phyloP scores from a whole-genome alignment of 2,329 filamentous ascomycete species.

The Phaeophleospora eucalypticola region DNA sequence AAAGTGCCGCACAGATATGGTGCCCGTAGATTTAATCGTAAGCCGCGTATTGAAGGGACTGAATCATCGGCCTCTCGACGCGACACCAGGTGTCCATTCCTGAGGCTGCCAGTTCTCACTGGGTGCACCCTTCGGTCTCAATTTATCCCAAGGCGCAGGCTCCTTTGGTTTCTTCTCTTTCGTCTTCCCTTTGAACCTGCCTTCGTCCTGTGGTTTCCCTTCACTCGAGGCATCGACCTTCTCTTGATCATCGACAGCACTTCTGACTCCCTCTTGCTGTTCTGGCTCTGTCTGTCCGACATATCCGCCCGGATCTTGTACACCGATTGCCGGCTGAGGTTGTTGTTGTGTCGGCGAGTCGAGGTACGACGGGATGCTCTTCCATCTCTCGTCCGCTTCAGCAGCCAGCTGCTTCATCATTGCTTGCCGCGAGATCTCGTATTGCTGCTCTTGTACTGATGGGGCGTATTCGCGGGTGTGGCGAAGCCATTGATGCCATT shows the following conservation, averaged over 20 bases:
- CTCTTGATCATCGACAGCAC: slow-evolving; percentile 29
- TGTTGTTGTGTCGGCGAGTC: slow-evolving; percentile 52
- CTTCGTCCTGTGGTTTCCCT: slow-evolving; percentile 30
- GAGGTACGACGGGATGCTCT: slow-evolving; percentile 54
- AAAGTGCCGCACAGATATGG: too few relatives aligned
- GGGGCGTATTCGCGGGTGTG: slow-evolving; percentile 56
- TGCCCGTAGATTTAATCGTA: too few relatives aligned
- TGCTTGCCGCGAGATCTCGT: slow-evolving; percentile 54
- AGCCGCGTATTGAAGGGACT: too few relatives aligned
- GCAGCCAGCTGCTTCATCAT: slow-evolving; percentile 57
- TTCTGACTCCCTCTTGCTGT: slow-evolving; percentile 29
- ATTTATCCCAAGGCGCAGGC: slow-evolving; percentile 39
- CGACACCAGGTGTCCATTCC: slow-evolving; percentile 42
- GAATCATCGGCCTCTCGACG: slow-evolving; percentile 31
- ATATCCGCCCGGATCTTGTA: slow-evolving; percentile 41
- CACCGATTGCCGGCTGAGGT: slow-evolving; percentile 42
- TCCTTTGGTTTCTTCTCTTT: slow-evolving; percentile 24
- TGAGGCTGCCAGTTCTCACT: slow-evolving; percentile 47
- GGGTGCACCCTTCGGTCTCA: slow-evolving; percentile 35
- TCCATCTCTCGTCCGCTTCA: slow-evolving; percentile 60
- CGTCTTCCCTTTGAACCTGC: slow-evolving; percentile 28
- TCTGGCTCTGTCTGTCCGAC: slow-evolving; percentile 30
- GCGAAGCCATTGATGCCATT: slow-evolving; percentile 67
- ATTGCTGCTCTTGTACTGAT: slow-evolving; percentile 54
- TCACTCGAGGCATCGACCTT: slow-evolving; percentile 30